Base-by-base conservation (phyloP, 768 basidiomycete genomes). In the Lactarius deliciosus region DNA sequence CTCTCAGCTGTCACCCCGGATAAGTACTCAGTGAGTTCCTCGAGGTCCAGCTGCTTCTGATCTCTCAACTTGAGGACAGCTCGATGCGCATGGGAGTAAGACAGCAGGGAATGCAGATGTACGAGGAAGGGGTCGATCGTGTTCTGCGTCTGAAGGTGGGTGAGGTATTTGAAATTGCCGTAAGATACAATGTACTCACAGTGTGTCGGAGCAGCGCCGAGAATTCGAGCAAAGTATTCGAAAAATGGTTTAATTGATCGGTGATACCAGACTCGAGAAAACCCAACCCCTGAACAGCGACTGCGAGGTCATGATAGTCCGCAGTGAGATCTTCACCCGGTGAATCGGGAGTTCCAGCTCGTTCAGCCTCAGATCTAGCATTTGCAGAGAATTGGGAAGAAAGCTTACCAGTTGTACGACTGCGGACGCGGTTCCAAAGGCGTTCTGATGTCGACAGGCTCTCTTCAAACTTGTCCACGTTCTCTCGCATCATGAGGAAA, bases 191-290 rank as follows among this genome's bases (percentile, higher is more conserved):
- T n/a, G 47, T 30, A 72, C 84, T 25, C 77, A 94, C 95, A 71
- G 86, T 85, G 74, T 96, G 92, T 63, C 94, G 88, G 45, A 96
- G 76, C 25, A 96, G 78, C 0, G 94, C 90, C 2, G 96, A 97
- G 75, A 98, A 98, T 76, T 98, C 96, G 43, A 98, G 83, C 62
- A 99, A 81, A 1, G 94, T 95, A 75, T 96, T 96, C 36, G 96
- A 97, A 72, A 98, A 98, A 75, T 96, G 90, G 74, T 96, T 96
- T 71, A 99, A 80, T 1, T 94, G 96, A 73, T 99, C 97, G 56
- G 97, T 99, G 70, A 99, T 99, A 45, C 97, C 97, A 69, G 92
- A 94, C 77, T 99, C 97, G 69, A 99, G 84, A 79, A 98, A 98
- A 71, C 96, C 97, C 67, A 99, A 85, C 60, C 96, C 96, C 76